Evolutionary conservation across 768 basidiomycete species (phyloP).

Genomic region (Suillus sp.): DNA sequence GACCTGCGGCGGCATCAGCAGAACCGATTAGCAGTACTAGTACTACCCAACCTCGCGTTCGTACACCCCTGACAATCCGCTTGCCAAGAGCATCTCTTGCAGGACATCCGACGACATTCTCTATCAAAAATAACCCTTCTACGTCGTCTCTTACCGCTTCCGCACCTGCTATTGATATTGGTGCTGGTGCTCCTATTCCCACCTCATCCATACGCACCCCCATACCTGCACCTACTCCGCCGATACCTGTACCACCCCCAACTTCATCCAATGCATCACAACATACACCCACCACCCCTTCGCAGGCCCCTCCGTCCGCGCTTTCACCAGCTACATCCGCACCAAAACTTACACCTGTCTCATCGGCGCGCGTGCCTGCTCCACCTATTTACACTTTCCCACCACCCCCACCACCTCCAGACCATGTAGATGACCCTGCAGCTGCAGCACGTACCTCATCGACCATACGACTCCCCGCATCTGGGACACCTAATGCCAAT

Average conservation of each 20-base stretch:
- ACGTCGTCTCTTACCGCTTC: neutral
- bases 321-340: neutral
- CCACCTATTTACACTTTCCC: constrained; percentile 6
- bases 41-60: neutral
- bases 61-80: constrained; percentile 2
- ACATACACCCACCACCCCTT: neutral
- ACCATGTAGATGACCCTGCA: neutral
- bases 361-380: neutral
- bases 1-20: neutral
- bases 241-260: neutral
- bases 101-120: neutral
- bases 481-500: neutral
- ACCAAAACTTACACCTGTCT: neutral
- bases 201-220: neutral
- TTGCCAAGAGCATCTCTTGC: neutral
- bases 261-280: neutral
- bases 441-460: neutral
- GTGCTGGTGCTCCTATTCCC: neutral
- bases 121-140: neutral
- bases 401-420: constrained; percentile 1
- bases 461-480: neutral
- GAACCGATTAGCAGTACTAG: neutral
- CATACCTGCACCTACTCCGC: neutral
- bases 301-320: neutral
- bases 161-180: neutral